Evolutionary conservation across 331 rosid species (phyloP).

Genomic region (Acacia pycnantha): DNA sequence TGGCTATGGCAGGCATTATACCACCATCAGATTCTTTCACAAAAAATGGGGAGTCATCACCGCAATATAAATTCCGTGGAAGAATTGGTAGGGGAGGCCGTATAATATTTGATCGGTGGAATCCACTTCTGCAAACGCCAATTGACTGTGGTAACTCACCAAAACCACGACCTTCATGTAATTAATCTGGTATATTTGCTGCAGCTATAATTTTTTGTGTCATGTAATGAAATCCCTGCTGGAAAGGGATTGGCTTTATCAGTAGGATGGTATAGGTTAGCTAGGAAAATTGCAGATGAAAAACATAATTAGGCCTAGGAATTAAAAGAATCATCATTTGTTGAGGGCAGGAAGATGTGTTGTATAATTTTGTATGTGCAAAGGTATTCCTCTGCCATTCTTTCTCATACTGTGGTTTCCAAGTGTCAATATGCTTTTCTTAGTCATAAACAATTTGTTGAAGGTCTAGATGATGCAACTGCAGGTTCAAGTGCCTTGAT

Average conservation of each 20-base stretch:
- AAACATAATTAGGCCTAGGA: slow-evolving; percentile 3
- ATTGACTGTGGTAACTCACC: slow-evolving; percentile 61
- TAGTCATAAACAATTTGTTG: neutral
- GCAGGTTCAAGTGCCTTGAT: neutral
- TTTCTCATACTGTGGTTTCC: neutral
- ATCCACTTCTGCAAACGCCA: slow-evolving; percentile 59
- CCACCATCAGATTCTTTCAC: slow-evolving; percentile 49
- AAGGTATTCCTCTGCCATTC: slow-evolving; percentile 13
- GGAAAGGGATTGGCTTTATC: neutral
- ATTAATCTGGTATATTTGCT: slow-evolving; percentile 30
- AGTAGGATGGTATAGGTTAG: slow-evolving; percentile 20
- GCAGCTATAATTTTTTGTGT: neutral
- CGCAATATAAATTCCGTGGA: slow-evolving; percentile 48
- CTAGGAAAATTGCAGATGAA: slow-evolving; percentile 18
- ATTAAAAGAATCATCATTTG: neutral
- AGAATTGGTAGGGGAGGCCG: slow-evolving; percentile 77
- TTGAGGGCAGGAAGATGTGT: slow-evolving; percentile 6
- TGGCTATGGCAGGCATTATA: slow-evolving; percentile 58
- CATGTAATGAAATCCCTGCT: neutral
- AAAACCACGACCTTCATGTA: slow-evolving; percentile 46
- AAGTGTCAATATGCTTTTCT: neutral
- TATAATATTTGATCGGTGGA: slow-evolving; percentile 67
- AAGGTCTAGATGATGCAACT: neutral
- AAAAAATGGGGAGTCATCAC: slow-evolving; percentile 42
- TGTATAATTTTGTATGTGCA: neutral